phyloP scores from a whole-genome alignment of 371 early-diverging fungal genomes.

The Mortierella sp. region DNA sequence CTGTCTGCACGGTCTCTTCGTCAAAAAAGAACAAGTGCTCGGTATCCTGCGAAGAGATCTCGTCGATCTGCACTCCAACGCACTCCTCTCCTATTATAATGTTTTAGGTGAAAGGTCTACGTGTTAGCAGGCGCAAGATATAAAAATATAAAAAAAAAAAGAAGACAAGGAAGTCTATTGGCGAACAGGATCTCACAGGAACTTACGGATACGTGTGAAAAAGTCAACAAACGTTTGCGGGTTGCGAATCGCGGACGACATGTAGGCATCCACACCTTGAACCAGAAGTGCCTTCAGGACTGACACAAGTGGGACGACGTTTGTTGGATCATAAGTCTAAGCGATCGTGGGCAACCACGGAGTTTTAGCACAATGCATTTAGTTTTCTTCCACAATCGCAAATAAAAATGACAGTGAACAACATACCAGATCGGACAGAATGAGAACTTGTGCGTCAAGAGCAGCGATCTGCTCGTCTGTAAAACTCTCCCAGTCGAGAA shows the following conservation, averaged over 20 bases:
- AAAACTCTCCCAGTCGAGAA: slow-evolving; percentile 55
- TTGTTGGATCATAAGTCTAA: slow-evolving; percentile 56
- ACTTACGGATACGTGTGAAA: slow-evolving; percentile 51
- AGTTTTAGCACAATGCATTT: background rate
- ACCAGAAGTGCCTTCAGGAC: slow-evolving; percentile 50
- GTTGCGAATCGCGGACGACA: slow-evolving; percentile 57
- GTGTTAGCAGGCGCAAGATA: background rate
- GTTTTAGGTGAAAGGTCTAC: background rate
- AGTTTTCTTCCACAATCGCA: background rate
- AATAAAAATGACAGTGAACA: background rate
- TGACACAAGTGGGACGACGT: slow-evolving; percentile 41
- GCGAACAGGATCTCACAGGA: background rate
- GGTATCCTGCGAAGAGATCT: slow-evolving; percentile 22
- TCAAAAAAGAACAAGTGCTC: slow-evolving; percentile 56
- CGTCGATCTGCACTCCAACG: slow-evolving; percentile 39
- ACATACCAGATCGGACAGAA: slow-evolving; percentile 55
- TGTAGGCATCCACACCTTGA: slow-evolving; percentile 46
- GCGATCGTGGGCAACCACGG: background rate
- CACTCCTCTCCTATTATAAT: slow-evolving; percentile 43
- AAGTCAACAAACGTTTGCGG: slow-evolving; percentile 55
- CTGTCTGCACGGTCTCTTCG: slow-evolving; percentile 50
- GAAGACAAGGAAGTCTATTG: background rate
- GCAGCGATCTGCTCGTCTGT: slow-evolving; percentile 47
- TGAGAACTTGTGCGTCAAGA: slow-evolving; percentile 46
- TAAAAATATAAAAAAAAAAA: background rate